Evolutionary conservation across 2,329 filamentous ascomycete species (phyloP), one percentile per base, ranked within the genome.

Genomic region (Cytospora schulzeri): DNA sequence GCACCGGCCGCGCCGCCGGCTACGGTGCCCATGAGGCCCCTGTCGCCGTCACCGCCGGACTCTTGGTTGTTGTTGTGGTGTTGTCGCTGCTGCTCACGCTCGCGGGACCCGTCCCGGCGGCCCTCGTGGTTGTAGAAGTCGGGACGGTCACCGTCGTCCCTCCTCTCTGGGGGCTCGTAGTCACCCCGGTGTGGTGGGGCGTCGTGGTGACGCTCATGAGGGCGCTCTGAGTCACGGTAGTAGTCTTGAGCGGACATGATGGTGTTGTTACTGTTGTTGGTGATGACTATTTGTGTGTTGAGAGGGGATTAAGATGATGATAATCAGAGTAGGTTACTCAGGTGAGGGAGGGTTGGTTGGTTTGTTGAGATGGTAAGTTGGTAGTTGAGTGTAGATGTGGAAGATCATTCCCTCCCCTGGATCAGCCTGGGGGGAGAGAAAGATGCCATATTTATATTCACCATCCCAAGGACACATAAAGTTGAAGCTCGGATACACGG

Each of bases 1-100:
- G 73, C 78, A 19, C 78, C 78, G 45, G 76, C 78, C 0, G 76
- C 73, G 48, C 75, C 78, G 7, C 78, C 78, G 19, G 75, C 77
- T 4, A 79, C 62, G 1, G 76, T 77, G 51, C 78, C 78, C 67
- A 77, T 72, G 17, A 80, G 58, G 28, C 78, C 78, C 29, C 78
- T 77, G 60, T 80, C 78, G n/a, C 76, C 77, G 7, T 76, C 75
- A 11, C 64, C 69, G 4, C 71, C 74, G 22, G 33, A 35, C 41
- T 45, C 7, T 45, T 35, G 31, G 6, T 41, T 35, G 31, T 38
- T 22, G n/a, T 22, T 31, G 54, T 33, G 54, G n/a, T 29, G 29
- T 22, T 56, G 33, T 24, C 8, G n/a, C 8, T 28, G n/a, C 48
- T 38, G 33, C 31, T 19, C 31, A 11, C 61, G 61, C 15, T 59